Evolutionary conservation across 2,329 filamentous ascomycete species (phyloP), one percentile per base, ranked within the genome.

Genomic region (Colletotrichum falcatum): DNA sequence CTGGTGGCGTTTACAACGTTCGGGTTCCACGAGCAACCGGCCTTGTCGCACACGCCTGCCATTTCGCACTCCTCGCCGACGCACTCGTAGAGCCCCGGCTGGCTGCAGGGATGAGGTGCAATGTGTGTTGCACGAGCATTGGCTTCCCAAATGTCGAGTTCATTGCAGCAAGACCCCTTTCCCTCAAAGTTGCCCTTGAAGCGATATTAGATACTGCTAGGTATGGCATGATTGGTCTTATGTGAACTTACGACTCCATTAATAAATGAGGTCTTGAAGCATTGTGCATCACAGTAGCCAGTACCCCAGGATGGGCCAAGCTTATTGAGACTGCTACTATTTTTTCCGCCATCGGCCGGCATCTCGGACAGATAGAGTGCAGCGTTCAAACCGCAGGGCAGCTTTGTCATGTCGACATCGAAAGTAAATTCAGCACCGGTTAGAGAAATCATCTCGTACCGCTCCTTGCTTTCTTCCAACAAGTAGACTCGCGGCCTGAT

Each of bases 141-240:
- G 67, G 88, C 88, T 78, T 91, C 89, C 87, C 88, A 90, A 77
- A 90, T 85, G 70, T 92, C 90, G 86, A 92, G 90, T 80, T 92
- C 90, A 53, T 86, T 81, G 79, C 90, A 92, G 85, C 90, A 92
- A 48, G 89, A 83, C 71, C 90, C 90, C 60, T 85, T 81, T 53
- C 79, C 83, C 8, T 87, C 84, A n/a, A 84, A 81, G 76, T 90
- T 91, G 59, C 82, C 88, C 82, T 86, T 35, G 28, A 61, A 37
- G 1, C 35, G 12, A 30, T 71, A n/a, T 73, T 73, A 73, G 72
- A 23, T 12, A 77, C 70, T 18, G 76, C 76, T 9, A 33, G 30
- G 12, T 23, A 51, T 49, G 8, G 76, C 76, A 83, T 81, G 71
- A 78, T 79, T 77, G n/a, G 39, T 39, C 54, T 12, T n/a, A 16